These are phyloP conservation scores for Tetrapisispora phaffii DNA, from an alignment of 805 yeast species.

Conservation along the genomic window DNA sequence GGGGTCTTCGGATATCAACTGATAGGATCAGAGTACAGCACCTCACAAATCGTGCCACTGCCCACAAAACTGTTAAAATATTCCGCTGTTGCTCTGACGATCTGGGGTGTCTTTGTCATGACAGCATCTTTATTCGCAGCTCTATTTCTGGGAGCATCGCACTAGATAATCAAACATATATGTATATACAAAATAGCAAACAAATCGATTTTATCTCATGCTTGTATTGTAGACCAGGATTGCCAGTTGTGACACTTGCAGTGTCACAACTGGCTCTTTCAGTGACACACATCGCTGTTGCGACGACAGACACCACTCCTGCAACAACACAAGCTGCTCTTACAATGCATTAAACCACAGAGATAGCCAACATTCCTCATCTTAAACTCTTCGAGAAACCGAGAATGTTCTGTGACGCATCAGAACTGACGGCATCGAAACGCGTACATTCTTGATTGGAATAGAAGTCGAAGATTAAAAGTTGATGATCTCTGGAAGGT, in stretches of 20 bases:
- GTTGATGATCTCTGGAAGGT: too few species aligned
- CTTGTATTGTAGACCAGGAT: too few species aligned
- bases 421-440: background rate
- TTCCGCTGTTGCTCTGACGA: slow-evolving; percentile 31
- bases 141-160: slow-evolving; percentile 21
- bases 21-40: slow-evolving; percentile 17
- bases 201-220: too few species aligned
- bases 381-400: background rate
- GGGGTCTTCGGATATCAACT: slow-evolving; percentile 56
- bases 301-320: too few species aligned
- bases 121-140: slow-evolving; percentile 39
- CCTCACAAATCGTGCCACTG: slow-evolving; percentile 12
- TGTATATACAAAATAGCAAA: background rate
- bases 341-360: too few species aligned
- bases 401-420: background rate
- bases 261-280: too few species aligned
- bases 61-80: slow-evolving; percentile 29
- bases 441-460: background rate
- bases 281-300: too few species aligned
- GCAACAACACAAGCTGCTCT: too few species aligned
- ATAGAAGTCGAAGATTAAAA: too few species aligned
- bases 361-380: background rate
- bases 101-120: slow-evolving; percentile 47
- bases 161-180: slow-evolving; percentile 4
- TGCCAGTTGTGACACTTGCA: too few species aligned